phyloP scores from a whole-genome alignment of 192 early-diverging fungal species.

The Backusella psychrophila region DNA sequence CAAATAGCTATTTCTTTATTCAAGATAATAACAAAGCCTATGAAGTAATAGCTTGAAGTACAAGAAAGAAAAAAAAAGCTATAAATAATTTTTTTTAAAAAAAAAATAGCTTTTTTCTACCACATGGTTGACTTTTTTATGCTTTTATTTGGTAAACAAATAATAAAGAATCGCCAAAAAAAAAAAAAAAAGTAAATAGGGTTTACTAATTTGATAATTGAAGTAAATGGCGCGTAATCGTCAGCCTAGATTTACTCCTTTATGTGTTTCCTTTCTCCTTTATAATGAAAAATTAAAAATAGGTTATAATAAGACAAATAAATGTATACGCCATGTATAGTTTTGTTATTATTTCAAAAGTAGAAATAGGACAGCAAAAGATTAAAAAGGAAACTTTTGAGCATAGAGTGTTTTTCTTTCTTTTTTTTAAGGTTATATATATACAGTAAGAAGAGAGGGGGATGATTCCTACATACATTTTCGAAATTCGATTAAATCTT shows the following conservation, averaged over 20 bases:
- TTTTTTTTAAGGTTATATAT: background rate
- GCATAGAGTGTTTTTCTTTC: background rate
- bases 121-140: background rate
- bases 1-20: background rate
- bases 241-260: background rate
- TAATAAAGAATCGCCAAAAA: background rate
- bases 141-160: background rate
- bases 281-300: constrained; percentile 1
- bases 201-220: background rate
- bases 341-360: background rate
- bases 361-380: background rate
- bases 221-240: background rate
- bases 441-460: background rate
- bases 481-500: background rate
- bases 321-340: background rate
- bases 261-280: background rate
- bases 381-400: background rate
- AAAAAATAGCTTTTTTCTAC: background rate
- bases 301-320: background rate
- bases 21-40: background rate
- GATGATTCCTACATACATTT: background rate
- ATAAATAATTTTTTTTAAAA: background rate
- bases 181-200: background rate
- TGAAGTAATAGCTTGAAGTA: background rate
- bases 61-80: background rate